Evolutionary conservation across 2,329 filamentous ascomycete species (phyloP), one percentile per base, ranked within the genome.

Genomic region (Ceratocystis harringtonii): DNA sequence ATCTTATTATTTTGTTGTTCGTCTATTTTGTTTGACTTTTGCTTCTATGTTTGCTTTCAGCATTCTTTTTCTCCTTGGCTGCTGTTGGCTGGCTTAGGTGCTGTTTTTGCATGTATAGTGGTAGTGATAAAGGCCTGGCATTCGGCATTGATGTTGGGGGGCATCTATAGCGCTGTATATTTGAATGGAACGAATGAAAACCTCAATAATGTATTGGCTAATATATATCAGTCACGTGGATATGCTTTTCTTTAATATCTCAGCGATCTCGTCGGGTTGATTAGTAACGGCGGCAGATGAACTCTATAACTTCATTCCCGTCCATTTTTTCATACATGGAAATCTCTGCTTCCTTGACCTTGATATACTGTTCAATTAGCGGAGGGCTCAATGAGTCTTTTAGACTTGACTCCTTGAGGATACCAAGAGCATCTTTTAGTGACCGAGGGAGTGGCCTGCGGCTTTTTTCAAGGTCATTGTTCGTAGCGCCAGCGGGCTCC

Each of bases 251-350:
- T 25, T 2, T 7, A 1, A 12, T 2, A 10, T 19, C 48, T 52
- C 48, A 5, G 1, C 5, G 19, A 15, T 4, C 5, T 30, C n/a
- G 15, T n/a, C 28, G 3, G 10, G 3, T 15, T 12, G 36, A 41
- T 5, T 80, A 85, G 69, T 89, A 90, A 68, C 86, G 76, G 71
- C 87, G 84, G 68, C 88, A 79, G 65, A 89, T 73, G 82, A 85
- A 90, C 15, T 76, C 72, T 69, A 78, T 77, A 62, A 79, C 77
- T 67, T 80, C 74, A 2, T 75, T 72, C 3, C 76, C 74, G 0
- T 69, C 70, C 79, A 89, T 82, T 1, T 71, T 70, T 8, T 72
- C 73, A 66, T 85, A 70, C 70, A 84, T 74, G 22, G 74, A 74
- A 68, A 79, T 72, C 75, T 90, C 86, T 1, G 75, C 78, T 67